A percentile compares a stretch with the other conserved stretches of the same genome.
These are phyloP conservation scores for Carex kokanica DNA, from an alignment of 176 grass and related monocot species.

Conservation along the genomic window DNA sequence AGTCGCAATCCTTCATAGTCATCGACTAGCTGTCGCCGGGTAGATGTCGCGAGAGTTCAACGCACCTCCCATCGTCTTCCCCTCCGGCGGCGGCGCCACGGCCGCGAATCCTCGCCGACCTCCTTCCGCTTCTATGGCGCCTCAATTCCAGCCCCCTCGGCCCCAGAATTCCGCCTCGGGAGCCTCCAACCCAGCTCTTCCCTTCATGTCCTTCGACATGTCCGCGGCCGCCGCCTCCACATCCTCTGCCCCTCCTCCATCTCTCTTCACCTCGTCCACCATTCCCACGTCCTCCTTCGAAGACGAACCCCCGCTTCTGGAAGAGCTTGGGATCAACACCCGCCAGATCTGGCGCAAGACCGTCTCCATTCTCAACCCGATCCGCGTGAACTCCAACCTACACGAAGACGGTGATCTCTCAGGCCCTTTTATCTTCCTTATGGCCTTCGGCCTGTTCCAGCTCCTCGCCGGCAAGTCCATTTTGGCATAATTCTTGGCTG, in stretches of 20 bases:
- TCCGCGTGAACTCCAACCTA: conserved; percentile 63
- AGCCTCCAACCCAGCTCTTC: conserved; percentile 47
- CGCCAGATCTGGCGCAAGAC: conserved; percentile 99
- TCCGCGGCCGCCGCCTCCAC: conserved; percentile 46
- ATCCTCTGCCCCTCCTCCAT: conserved; percentile 30
- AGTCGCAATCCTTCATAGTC: conserved; percentile 22
- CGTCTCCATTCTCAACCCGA: conserved; percentile 80
- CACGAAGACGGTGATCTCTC: conserved; percentile 90
- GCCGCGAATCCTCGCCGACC: conserved; percentile 33
- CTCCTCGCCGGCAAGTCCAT: conserved; percentile 86
- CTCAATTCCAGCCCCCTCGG: conserved; percentile 63
- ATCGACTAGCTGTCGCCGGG: neutral
- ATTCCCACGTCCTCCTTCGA: conserved; percentile 63
- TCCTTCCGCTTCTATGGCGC: conserved; percentile 24
- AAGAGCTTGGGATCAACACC: conserved; percentile 98
- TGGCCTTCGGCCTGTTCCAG: conserved; percentile 93
- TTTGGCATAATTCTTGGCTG: conserved; percentile 90
- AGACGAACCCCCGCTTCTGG: conserved; percentile 83
- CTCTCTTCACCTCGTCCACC: conserved; percentile 49
- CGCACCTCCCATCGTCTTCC: conserved; percentile 76
- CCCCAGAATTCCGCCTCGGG: conserved; percentile 38
- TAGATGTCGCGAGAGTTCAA: conserved; percentile 87
- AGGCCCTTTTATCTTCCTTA: conserved; percentile 83
- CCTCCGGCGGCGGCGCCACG: conserved; percentile 26
- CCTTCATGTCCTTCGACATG: conserved; percentile 94